Evolutionary conservation across 176 grass and related monocot genomes (phyloP).

Genomic region (Cenchrus americanus): DNA sequence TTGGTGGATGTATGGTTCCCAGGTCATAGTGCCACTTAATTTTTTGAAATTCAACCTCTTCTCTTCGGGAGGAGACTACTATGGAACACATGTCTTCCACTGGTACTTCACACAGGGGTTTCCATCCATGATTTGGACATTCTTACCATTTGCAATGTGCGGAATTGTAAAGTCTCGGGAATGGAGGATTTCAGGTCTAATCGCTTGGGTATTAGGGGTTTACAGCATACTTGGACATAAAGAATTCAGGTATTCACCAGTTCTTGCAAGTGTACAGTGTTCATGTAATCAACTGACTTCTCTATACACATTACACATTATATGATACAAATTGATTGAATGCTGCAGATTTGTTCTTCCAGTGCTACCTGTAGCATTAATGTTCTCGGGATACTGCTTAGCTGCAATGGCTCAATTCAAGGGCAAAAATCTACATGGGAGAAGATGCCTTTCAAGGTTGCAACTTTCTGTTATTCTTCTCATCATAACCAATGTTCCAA

Average conservation of each 20-base stretch:
- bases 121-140: conserved; percentile 87
- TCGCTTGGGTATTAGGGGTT: conserved; percentile 83
- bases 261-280: conserved; percentile 28
- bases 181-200: conserved; percentile 78
- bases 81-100: conserved; percentile 85
- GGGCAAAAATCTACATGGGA: conserved; percentile 38
- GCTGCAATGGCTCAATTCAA: conserved; percentile 54
- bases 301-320: background rate
- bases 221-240: conserved; percentile 96
- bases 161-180: conserved; percentile 73
- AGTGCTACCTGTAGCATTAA: conserved; percentile 82
- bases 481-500: conserved; percentile 78
- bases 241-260: conserved; percentile 80
- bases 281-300: conserved; percentile 14
- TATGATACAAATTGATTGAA: conserved; percentile 28
- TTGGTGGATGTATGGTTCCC: conserved; percentile 79
- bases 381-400: conserved; percentile 90
- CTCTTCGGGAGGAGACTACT: conserved; percentile 93
- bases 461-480: conserved; percentile 69
- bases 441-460: conserved; percentile 41
- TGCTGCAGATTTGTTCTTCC: conserved; percentile 89
- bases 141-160: conserved; percentile 69
- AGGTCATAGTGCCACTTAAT: conserved; percentile 80
- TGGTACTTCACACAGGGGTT: conserved; percentile 98
- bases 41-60: conserved; percentile 96